Conservation (phyloP, 2,329 filamentous ascomycete species). For the Trichoderma atrobrunneum region DNA sequence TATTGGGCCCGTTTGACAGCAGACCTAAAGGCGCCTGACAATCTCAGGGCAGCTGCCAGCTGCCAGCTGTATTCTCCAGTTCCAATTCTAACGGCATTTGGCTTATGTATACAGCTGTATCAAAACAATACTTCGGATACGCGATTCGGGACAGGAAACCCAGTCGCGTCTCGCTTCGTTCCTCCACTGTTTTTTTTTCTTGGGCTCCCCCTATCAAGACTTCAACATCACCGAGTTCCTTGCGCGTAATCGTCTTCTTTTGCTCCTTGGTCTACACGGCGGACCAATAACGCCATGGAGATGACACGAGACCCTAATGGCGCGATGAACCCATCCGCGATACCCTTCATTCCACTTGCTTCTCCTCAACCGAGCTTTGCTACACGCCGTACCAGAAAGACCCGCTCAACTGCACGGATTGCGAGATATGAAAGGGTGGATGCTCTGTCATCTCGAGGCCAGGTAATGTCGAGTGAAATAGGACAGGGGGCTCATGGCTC, state of each 20-base stretch:
- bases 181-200: not conserved
- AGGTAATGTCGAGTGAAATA: not conserved
- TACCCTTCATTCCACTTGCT: constrained; percentile 27
- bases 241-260: not conserved
- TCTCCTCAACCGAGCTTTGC: constrained; percentile 6
- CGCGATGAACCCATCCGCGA: constrained; percentile 32
- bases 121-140: not conserved
- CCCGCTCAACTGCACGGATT: not conserved
- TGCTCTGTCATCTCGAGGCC: not conserved
- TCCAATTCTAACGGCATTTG: not conserved
- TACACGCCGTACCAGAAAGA: not conserved
- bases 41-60: not conserved
- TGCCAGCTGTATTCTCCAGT: not conserved
- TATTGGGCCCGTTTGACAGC: not conserved
- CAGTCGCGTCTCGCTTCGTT: not conserved
- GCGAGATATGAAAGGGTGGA: not conserved
- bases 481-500: not conserved
- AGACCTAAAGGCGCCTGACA: not conserved
- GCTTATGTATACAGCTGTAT: not conserved
- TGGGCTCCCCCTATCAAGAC: not conserved
- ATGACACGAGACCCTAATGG: constrained; percentile 22
- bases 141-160: not conserved
- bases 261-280: not conserved
- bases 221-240: not conserved
- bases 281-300: not conserved